These are phyloP conservation scores for Scheffersomyces insectosa DNA, from an alignment of 1,139 yeast genomes.

Conservation along the genomic window DNA sequence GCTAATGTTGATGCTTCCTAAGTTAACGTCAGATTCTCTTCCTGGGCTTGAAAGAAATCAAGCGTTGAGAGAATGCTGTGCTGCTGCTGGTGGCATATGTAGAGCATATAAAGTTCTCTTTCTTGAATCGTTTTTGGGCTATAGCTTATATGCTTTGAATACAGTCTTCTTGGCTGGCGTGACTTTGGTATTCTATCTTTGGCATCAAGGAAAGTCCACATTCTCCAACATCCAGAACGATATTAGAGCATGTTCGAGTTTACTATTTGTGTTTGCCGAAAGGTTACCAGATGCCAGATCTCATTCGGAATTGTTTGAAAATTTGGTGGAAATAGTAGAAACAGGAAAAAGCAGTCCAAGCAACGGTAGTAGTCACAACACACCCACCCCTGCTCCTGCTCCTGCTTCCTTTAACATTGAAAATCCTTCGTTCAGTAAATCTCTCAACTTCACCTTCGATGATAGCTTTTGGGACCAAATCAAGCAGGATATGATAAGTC, in stretches of 20 bases:
- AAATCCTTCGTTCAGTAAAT: not conserved
- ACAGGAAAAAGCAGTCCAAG: not conserved
- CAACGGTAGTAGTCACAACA: not conserved
- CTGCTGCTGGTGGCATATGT: not conserved
- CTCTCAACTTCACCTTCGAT: not conserved
- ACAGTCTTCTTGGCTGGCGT: not conserved
- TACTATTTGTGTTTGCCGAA: not conserved
- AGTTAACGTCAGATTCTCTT: not conserved
- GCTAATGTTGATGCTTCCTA: not conserved
- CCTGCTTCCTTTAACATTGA: not conserved
- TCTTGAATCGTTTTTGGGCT: not conserved
- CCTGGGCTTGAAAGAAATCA: not conserved
- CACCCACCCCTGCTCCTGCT: not conserved
- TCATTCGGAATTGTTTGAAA: not conserved
- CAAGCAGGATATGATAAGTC: not conserved
- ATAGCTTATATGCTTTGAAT: not conserved
- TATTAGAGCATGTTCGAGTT: not conserved
- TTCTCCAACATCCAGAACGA: not conserved
- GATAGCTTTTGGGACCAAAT: conserved; percentile 1
- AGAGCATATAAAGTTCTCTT: not conserved
- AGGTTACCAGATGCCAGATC: not conserved
- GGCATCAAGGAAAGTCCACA: not conserved
- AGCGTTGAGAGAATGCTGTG: not conserved
- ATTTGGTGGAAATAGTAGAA: not conserved
- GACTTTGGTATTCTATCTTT: not conserved